phyloP scores from a whole-genome alignment of 805 yeast species.

The Yamadazyma sp. region DNA sequence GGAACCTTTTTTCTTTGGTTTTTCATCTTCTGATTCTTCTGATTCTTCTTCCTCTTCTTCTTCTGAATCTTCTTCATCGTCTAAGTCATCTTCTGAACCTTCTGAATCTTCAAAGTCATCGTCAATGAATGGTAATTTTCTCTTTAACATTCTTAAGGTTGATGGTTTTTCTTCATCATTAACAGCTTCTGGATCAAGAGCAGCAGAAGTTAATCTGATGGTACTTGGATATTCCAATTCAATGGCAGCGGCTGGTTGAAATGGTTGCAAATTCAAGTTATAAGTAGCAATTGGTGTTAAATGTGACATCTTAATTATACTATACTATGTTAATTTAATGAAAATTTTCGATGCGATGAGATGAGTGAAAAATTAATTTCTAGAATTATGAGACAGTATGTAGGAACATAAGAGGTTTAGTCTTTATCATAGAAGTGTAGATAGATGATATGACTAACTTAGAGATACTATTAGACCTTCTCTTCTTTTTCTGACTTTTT shows the following conservation, averaged over 20 bases:
- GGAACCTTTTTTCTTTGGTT: conserved; percentile 20
- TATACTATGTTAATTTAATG: neutral
- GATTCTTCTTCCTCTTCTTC: conserved; percentile 30
- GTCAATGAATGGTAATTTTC: conserved; percentile 43
- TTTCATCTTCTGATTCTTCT: conserved; percentile 42
- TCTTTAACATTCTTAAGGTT: conserved; percentile 84
- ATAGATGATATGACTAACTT: no score
- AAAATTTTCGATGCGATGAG: conserved; percentile 8
- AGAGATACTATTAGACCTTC: no score
- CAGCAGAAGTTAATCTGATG: conserved; percentile 89
- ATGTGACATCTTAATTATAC: conserved; percentile 50
- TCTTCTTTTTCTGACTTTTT: no score
- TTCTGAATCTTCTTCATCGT: conserved; percentile 34
- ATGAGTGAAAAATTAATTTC: no score
- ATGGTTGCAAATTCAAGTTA: conserved; percentile 83
- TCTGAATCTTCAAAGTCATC: conserved; percentile 44
- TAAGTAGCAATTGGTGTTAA: conserved; percentile 83
- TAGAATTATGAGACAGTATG: no score
- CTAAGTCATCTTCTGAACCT: conserved; percentile 46
- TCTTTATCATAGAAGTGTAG: no score
- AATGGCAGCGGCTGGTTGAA: conserved; percentile 81
- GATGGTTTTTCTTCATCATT: conserved; percentile 83
- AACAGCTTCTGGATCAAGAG: conserved; percentile 85
- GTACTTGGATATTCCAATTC: conserved; percentile 86
- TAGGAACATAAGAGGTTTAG: no score